Evolutionary conservation across 345 rosid genomes (phyloP), one percentile per base, ranked within the genome.

Genomic region (Populus ilicifolia): DNA sequence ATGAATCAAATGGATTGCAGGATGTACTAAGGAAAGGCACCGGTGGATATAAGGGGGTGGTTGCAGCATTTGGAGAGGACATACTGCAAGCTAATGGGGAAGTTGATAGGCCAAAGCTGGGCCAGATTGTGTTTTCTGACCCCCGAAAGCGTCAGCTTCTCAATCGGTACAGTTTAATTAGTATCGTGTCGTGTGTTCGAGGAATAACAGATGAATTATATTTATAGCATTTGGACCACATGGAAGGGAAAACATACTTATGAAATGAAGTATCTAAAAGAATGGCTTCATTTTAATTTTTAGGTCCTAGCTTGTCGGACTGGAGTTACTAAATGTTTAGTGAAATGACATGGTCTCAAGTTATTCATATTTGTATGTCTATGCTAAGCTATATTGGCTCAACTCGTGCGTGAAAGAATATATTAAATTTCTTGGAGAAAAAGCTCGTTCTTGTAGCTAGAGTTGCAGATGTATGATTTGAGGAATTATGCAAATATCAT

Each of bases 111-210:
- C 79, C 89, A 12, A 93, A 90, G 77, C 86, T 94, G 18, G 97
- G 95, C 46, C 97, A 79, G 77, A 86, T 90, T 12, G 99, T 93
- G n/a, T 96, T 93, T 87, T 91, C 95, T 20, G 91, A 92, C 72
- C 82, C 91, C 72, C 82, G 82, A 73, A 91, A 92, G 80, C 98
- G 98, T 59, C 93, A 93, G 78, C 87, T 91, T 44, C 87, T 96
- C 65, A 92, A 92, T 85, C 75, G 91, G 97, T 96, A 85, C 41
- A 17, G 1, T 38, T 21, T 17, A 43, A 27, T 41, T 27, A 52
- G 6, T 9, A 11, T n/a, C 11, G 43, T 5, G 23, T 48, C 27
- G 25, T 33, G 48, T 62, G 38, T 27, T 52, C 2, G 30, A 56
- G 14, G 5, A 54, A 68, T 6, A 35, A 62, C 29, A 17, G 7